Base-by-base conservation (phyloP, 768 basidiomycete genomes). In the Hemileccinum impolitum region DNA sequence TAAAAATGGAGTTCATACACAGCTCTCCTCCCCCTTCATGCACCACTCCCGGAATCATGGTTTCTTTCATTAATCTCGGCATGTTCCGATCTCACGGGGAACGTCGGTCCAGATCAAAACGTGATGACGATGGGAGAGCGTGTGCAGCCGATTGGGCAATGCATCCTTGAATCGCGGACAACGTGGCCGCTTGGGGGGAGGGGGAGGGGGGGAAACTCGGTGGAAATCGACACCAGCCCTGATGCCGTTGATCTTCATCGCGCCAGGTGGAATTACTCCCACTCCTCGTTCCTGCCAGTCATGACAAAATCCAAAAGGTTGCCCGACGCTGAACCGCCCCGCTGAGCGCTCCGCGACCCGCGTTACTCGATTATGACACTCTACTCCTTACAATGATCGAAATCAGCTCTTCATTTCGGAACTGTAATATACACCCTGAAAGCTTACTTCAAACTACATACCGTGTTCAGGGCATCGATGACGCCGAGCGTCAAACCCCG, bases 81-180 rank as follows among this genome's bases (percentile, higher is more conserved):
- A n/a, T 15, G 42, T 14, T 45, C 55, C 42, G 35, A 42, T 30
- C 32, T n/a, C 39, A 11, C 35, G 50, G 46, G 45, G 19, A 19
- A 41, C 19, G 3, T 17, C 21, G 44, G 19, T 38, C 43, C 30
- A 46, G 31, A 45, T 53, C 28, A 34, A 21, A 37, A 8, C 18
- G 31, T 14, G 30, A 39, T 19, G 43, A 34, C 8, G 4, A 37
- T 21, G 21, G 12, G 39, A 36, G 32, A 32, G 6, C 18, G 36
- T 37, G 28, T 23, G 23, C 6, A 30, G 28, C 28, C 28, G 9
- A 30, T 30, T 9, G 28, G 9, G 23, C 23, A 23, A 23, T 12
- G 7, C 28, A 9, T 30, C 28, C 28, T 30, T 9, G 28, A 8
- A 30, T 30, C 28, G 28, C 28, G 28, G 28, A 30, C 28, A 30